Conservation (phyloP, 768 basidiomycete species). For the Tylopilus rubrobrunneus region DNA sequence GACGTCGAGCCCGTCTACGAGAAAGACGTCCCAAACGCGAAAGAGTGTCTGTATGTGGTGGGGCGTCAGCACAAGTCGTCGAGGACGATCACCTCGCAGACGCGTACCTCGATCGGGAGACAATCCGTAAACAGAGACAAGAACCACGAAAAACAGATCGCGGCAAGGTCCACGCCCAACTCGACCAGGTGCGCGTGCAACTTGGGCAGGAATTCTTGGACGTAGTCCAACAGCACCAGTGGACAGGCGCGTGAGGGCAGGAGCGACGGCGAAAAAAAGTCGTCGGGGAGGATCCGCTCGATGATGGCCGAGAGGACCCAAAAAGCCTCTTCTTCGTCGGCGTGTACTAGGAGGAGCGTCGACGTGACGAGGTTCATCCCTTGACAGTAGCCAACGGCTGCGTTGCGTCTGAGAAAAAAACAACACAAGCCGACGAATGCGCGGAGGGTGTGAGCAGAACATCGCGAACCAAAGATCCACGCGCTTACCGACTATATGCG, state of each 20-base stretch:
- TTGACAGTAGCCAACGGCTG: constrained; percentile 90
- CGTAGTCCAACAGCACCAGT: constrained; percentile 82
- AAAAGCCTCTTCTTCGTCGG: constrained; percentile 96
- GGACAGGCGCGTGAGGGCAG: constrained; percentile 94
- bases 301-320: constrained; percentile 91
- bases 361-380: constrained; percentile 96
- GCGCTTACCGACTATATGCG: constrained; percentile 83
- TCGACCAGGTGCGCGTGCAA: constrained; percentile 71
- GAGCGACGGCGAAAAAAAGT: constrained; percentile 91
- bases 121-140: constrained; percentile 95
- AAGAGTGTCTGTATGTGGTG: constrained; percentile 70
- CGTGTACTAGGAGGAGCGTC: constrained; percentile 86
- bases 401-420: constrained; percentile 66
- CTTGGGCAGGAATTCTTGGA: constrained; percentile 72
- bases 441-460: not conserved
- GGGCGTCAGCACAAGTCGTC: not conserved
- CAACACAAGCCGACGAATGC: too few species aligned
- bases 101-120: constrained; percentile 82
- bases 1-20: constrained; percentile 89
- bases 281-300: constrained; percentile 82
- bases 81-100: not conserved
- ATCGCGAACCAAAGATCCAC: not conserved
- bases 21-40: constrained; percentile 93
- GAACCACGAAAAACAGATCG: constrained; percentile 99
- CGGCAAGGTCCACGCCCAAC: constrained; percentile 85